Conservation (phyloP, 1,284 basidiomycete species). For the Thecaphora thlaspeos region DNA sequence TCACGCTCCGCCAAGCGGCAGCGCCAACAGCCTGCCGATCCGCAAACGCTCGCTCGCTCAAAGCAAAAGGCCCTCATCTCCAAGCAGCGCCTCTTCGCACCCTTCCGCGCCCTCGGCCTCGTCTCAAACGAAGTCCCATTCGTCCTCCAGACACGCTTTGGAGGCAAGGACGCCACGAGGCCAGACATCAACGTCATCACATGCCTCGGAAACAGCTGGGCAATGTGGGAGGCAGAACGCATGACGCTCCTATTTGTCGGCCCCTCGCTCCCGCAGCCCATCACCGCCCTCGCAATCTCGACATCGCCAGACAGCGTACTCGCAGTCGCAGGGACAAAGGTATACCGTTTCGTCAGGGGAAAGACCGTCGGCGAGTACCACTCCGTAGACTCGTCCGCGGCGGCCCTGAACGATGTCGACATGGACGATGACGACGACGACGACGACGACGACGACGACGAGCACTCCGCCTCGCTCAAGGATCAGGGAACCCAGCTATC, state of each 20-base stretch:
- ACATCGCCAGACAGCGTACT: slow-evolving; percentile 86
- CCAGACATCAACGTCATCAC: slow-evolving; percentile 70
- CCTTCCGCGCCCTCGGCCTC: slow-evolving; percentile 89
- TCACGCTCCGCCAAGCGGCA: too few species aligned
- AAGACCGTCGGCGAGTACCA: slow-evolving; percentile 68
- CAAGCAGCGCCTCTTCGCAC: slow-evolving; percentile 71
- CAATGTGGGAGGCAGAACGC: slow-evolving; percentile 91
- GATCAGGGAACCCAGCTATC: slow-evolving; percentile 25
- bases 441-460: slow-evolving; percentile 5
- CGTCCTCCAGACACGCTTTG: slow-evolving; percentile 74
- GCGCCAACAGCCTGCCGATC: too few species aligned
- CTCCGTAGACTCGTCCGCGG: slow-evolving; percentile 31
- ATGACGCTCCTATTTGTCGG: slow-evolving; percentile 92
- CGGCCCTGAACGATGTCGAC: neutral
- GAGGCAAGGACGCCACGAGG: slow-evolving; percentile 75
- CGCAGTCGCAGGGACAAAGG: slow-evolving; percentile 70
- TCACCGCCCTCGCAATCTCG: slow-evolving; percentile 67
- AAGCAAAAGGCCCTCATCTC: slow-evolving; percentile 6
- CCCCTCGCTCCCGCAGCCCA: slow-evolving; percentile 74
- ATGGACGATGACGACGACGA: slow-evolving; percentile 7
- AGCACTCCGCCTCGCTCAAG: slow-evolving; percentile 1
- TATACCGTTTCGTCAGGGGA: slow-evolving; percentile 79
- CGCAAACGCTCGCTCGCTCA: too few species aligned
- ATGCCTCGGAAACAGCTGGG: slow-evolving; percentile 86
- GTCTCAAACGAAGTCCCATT: slow-evolving; percentile 91